Evolutionary conservation across 768 basidiomycete species (phyloP).

Genomic region (Suillus placidus): DNA sequence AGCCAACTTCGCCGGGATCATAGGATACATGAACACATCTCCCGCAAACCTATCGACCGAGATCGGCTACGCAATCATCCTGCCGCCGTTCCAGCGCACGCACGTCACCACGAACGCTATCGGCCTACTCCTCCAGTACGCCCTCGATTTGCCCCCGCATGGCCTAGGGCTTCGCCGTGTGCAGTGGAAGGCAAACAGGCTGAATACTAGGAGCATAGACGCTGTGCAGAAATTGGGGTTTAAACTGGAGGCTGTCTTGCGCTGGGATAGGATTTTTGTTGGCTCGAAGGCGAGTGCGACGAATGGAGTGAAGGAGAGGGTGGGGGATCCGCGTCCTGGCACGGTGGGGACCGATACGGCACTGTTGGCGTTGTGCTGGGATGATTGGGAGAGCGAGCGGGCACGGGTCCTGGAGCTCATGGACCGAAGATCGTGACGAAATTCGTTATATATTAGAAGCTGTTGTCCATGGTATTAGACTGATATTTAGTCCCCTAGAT

Average conservation of each 20-base stretch:
- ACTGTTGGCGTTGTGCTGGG: conserved; percentile 46
- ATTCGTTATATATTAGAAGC: background rate
- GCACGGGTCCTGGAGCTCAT: conserved; percentile 14
- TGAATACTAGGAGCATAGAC: conserved; percentile 50
- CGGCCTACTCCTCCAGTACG: conserved; percentile 52
- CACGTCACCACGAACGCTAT: conserved; percentile 61
- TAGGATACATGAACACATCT: conserved; percentile 52
- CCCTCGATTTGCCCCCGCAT: conserved; percentile 42
- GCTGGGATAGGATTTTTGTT: conserved; percentile 58
- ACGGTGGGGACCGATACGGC: conserved; percentile 40
- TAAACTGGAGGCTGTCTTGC: conserved; percentile 49
- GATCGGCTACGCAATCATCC: conserved; percentile 55
- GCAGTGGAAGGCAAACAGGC: conserved; percentile 57
- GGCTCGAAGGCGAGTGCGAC: conserved; percentile 39
- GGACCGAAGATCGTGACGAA: conserved; percentile 2
- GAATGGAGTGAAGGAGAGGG: conserved; percentile 38
- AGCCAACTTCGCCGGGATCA: conserved; percentile 49
- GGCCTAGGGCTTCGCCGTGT: conserved; percentile 63
- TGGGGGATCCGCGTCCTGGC: conserved; percentile 27
- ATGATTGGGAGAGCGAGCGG: conserved; percentile 31
- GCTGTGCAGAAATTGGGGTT: conserved; percentile 66
- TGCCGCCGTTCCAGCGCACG: conserved; percentile 63
- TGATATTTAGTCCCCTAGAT: background rate
- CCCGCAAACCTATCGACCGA: conserved; percentile 48
- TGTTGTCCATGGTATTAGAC: background rate